Evolutionary conservation across 176 grass and related monocot genomes (phyloP).

Genomic region (Phoenix roebelenii): DNA sequence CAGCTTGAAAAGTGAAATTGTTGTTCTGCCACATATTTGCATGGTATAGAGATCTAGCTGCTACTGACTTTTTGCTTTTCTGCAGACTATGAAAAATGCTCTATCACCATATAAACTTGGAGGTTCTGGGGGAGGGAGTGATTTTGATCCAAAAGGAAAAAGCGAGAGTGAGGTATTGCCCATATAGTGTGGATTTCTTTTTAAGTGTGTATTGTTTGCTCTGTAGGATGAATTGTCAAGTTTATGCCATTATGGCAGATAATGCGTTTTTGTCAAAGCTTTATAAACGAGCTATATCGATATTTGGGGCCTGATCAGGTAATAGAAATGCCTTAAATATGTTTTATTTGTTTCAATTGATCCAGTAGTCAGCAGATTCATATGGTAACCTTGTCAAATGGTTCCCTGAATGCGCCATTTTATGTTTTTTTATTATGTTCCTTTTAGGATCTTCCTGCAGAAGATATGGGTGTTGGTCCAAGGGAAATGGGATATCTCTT

Average conservation of each 20-base stretch:
- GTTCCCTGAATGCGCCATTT: conserved; percentile 4
- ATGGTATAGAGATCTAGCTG: no score
- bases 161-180: conserved; percentile 76
- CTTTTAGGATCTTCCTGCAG: conserved; percentile 78
- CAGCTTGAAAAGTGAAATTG: no score
- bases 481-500: conserved; percentile 98
- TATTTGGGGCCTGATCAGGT: conserved; percentile 98
- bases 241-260: conserved; percentile 46
- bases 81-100: conserved; percentile 88
- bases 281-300: conserved; percentile 94
- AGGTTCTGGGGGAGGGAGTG: conserved; percentile 92
- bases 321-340: conserved; percentile 3
- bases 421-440: conserved; percentile 7
- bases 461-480: conserved; percentile 93
- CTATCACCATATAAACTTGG: conserved; percentile 94
- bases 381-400: conserved; percentile 5
- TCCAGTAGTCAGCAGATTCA: conserved; percentile 4
- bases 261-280: conserved; percentile 99
- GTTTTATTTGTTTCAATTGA: conserved; percentile 8
- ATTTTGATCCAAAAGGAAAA: conserved; percentile 98
- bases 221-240: conserved; percentile 16
- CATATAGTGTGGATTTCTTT: conserved; percentile 5
- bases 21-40: conserved; percentile 7
- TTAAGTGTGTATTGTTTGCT: not conserved
- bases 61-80: conserved; percentile 19